Evolutionary conservation across 768 basidiomycete genomes (phyloP).

Genomic region (Cystobasidium ongulense): DNA sequence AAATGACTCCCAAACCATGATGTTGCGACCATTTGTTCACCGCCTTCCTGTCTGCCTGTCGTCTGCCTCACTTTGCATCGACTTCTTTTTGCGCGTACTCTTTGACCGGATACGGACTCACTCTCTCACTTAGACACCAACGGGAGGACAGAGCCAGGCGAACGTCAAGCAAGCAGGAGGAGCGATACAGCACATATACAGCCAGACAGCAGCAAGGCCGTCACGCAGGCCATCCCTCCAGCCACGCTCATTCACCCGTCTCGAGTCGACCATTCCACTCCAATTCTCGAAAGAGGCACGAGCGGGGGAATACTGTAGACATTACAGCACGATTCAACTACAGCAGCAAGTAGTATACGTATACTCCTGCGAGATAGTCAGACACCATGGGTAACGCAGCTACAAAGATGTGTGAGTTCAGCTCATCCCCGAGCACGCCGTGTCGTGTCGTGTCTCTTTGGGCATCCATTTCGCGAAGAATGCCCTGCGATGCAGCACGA

Average conservation of each 20-base stretch:
- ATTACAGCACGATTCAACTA: no score
- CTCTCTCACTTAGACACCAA: no score
- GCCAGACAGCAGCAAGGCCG: background rate
- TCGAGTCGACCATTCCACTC: background rate
- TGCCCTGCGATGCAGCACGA: no score
- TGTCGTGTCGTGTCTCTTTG: background rate
- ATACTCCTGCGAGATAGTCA: background rate
- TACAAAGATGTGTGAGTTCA: slow-evolving; percentile 13
- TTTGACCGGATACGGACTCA: no score
- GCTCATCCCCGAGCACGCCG: background rate
- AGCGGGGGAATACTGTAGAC: background rate
- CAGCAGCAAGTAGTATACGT: background rate
- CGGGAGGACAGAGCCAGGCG: no score
- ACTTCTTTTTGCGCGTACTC: no score
- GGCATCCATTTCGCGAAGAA: background rate
- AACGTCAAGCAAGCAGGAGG: background rate
- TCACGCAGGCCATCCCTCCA: background rate
- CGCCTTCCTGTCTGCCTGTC: no score
- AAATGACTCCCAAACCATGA: no score
- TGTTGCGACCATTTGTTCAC: no score
- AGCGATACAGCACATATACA: no score
- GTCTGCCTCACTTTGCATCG: no score
- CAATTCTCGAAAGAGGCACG: background rate
- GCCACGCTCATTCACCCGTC: background rate
- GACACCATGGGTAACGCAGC: slow-evolving; percentile 8